Percentiles rank a stretch among this genome's conserved stretches.
Evolutionary conservation across 768 basidiomycete genomes (phyloP).

Genomic region (Serpula lacrymans): DNA sequence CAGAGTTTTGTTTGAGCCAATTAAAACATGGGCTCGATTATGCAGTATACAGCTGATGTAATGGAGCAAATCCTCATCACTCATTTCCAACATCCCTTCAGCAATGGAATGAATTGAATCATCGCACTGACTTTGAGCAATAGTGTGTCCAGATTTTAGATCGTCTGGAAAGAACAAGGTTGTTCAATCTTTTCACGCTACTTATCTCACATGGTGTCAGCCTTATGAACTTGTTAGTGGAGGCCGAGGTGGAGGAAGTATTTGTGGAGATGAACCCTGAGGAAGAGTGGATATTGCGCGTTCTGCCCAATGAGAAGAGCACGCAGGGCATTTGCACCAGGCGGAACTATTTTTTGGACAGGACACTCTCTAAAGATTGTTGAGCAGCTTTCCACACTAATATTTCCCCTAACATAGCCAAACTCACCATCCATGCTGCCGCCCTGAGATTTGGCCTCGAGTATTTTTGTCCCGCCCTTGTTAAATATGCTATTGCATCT

Average conservation of each 20-base stretch:
- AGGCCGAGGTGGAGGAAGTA: constrained; percentile 6
- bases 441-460: constrained; percentile 17
- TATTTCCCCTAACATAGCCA: constrained; percentile 12
- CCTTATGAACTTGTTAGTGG: constrained; percentile 19
- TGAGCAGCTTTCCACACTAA: constrained; percentile 23
- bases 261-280: constrained; percentile 7
- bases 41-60: constrained; percentile 33
- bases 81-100: constrained; percentile 28
- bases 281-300: constrained; percentile 1
- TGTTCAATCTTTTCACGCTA: too few relatives aligned
- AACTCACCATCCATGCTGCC: constrained; percentile 17
- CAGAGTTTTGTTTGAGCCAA: constrained; percentile 31
- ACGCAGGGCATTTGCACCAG: too few relatives aligned
- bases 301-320: too few relatives aligned
- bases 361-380: too few relatives aligned
- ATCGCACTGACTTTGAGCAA: constrained; percentile 20
- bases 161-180: constrained; percentile 21
- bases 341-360: too few relatives aligned
- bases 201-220: too few relatives aligned
- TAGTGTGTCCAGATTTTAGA: constrained; percentile 32
- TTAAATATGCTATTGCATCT: constrained; percentile 13
- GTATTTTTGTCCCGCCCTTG: too few relatives aligned
- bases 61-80: constrained; percentile 32
- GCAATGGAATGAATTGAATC: too few relatives aligned
- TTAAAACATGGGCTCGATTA: constrained; percentile 20